Conservation (phyloP, 257 asterid species). For the Avicennia marina region DNA sequence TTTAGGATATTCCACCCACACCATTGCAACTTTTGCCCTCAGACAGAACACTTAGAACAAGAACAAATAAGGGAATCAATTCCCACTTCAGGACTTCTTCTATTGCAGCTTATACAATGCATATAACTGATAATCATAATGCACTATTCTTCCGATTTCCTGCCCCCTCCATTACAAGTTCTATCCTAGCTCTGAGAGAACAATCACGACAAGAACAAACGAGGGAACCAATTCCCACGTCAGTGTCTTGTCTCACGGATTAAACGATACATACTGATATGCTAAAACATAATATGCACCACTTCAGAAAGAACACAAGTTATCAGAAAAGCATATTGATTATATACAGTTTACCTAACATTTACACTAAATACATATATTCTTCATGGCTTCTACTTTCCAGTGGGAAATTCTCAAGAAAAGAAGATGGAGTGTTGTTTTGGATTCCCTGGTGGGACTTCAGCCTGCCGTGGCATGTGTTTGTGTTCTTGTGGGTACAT, state of each 20-base stretch:
- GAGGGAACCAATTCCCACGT: no score
- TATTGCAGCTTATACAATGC: no score
- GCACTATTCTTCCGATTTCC: no score
- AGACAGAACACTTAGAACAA: background rate
- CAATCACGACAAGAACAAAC: no score
- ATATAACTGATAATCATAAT: background rate
- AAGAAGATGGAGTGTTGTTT: conserved; percentile 13
- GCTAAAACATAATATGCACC: no score
- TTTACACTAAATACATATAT: conserved; percentile 1
- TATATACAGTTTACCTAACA: conserved; percentile 18
- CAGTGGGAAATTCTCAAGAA: background rate
- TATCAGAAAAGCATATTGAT: conserved; percentile 26
- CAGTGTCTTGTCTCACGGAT: no score
- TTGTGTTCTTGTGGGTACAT: no score
- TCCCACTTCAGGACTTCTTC: background rate
- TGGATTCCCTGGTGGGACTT: conserved; percentile 19
- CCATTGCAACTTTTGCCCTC: conserved; percentile 4
- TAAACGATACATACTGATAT: no score
- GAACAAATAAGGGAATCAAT: conserved; percentile 5
- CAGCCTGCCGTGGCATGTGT: conserved; percentile 15
- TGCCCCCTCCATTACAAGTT: no score
- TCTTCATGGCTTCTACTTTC: conserved; percentile 9
- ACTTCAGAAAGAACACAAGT: background rate
- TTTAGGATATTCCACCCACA: conserved; percentile 22
- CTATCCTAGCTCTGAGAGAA: no score